Conservation (phyloP, 305 asterid species). For the Solanum aculeatissimum region DNA sequence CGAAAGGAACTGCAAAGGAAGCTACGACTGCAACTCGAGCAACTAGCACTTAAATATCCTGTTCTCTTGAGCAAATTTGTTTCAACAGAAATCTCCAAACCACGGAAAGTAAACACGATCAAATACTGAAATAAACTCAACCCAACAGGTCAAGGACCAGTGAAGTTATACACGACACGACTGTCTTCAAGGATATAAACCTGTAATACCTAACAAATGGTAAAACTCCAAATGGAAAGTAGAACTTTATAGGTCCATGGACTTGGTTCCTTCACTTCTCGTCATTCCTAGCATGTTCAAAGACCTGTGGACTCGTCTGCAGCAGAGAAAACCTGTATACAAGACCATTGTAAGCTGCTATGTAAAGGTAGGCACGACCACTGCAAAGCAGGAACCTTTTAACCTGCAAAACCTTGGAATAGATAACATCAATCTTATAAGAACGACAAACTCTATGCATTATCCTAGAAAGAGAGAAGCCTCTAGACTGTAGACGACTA, state of each 20-base stretch:
- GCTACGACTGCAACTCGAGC: neutral
- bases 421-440: neutral
- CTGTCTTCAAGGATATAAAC: neutral
- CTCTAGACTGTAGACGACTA: neutral
- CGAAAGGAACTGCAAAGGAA: neutral
- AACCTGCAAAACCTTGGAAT: constrained; percentile 7
- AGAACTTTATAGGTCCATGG: neutral
- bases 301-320: constrained; percentile 3
- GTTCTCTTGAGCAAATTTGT: neutral
- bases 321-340: constrained; percentile 14
- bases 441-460: neutral
- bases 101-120: neutral
- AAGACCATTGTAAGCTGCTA: constrained; percentile 10
- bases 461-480: neutral
- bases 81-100: neutral
- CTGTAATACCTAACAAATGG: neutral
- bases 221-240: neutral
- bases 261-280: neutral
- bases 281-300: neutral
- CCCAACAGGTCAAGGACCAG: neutral
- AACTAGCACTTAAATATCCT: neutral
- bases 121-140: neutral
- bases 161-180: neutral
- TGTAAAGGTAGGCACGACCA: constrained; percentile 2
- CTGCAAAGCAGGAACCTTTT: constrained; percentile 6